Base-by-base conservation (phyloP, 129 eudicot genomes). In the Centrapalus pauciflorus region DNA sequence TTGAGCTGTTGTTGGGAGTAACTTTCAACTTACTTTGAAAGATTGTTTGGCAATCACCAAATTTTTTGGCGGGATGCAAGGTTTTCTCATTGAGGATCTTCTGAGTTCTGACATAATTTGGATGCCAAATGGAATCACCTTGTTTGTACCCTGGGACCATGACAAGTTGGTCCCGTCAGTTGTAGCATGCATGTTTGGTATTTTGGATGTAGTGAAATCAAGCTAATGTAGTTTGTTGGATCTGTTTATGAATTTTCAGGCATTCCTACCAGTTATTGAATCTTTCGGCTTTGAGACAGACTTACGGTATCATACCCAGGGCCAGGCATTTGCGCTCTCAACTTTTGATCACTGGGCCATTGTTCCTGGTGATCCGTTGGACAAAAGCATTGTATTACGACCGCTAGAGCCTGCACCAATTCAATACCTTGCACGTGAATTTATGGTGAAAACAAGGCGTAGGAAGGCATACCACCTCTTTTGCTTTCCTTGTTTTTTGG, bases 371-470 rank as follows among this genome's bases (percentile, higher is more conserved):
- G 99, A 94, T 55, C 99, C 99, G 24, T 81, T 94, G 23, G 99
- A 94, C 74, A 89, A 87, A 76, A 83, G 88, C 82, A 89, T 94
- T 7, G 96, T 89, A 2, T 76, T 94, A 5, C 83, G 95, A 4
- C 97, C 99, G 3, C 87, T 94, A 21, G 99, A 94, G 73, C 99
- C 99, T 26, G 99, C 99, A 20, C 99, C 99, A 9, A 70, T 80
- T 67, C 97, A 89, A 57, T 95, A 94, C 61, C 79, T 94, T 75
- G 97, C 97, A 25, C 97, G 97, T 14, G 99, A 94, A 63, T 94
- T 94, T 38, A 94, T 94, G 99, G 99, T 94, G 45, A 94, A 94
- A 80, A 94, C 99, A 11, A 84, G 99, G 72, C 97, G 99, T 56
- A 76, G 99, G 71, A 94, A 94, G 99, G 99, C 89, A 86, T 13